Percentiles rank a stretch among this genome's conserved stretches.
These are phyloP conservation scores for Mikania micrantha DNA, from an alignment of 129 eudicot genomes.

Conservation along the genomic window DNA sequence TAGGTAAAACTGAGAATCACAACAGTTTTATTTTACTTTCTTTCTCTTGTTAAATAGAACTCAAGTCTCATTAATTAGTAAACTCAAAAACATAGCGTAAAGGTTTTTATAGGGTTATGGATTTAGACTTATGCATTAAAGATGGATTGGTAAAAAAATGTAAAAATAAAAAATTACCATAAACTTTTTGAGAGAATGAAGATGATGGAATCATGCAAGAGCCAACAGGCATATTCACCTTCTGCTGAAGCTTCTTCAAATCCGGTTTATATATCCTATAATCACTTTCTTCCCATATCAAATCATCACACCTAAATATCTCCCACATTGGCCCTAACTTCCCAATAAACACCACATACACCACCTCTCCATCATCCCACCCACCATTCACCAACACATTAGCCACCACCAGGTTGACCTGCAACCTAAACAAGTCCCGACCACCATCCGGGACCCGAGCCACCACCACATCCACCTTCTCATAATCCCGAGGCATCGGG, in stretches of 20 bases:
- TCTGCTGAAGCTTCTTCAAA: slow-evolving; percentile 37
- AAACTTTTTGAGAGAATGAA: slow-evolving; percentile 13
- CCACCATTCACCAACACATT: slow-evolving; percentile 46
- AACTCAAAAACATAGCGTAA: no score
- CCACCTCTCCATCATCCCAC: slow-evolving; percentile 22
- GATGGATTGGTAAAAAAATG: no score
- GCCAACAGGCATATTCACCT: slow-evolving; percentile 65
- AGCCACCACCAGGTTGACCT: slow-evolving; percentile 65
- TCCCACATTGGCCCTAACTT: slow-evolving; percentile 64
- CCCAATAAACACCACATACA: slow-evolving; percentile 57
- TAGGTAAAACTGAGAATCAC: no score
- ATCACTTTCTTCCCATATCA: slow-evolving; percentile 48
- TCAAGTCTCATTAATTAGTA: no score
- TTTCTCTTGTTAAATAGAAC: no score
- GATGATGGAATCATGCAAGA: slow-evolving; percentile 49
- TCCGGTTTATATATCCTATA: slow-evolving; percentile 56
- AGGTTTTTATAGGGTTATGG: no score
- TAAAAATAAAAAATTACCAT: no score
- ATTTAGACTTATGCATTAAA: no score
- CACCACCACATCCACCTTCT: slow-evolving; percentile 52
- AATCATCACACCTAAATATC: slow-evolving; percentile 76
- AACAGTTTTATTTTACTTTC: no score
- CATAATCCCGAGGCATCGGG: slow-evolving; percentile 45
- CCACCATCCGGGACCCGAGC: slow-evolving; percentile 49
- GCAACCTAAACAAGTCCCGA: slow-evolving; percentile 57